Conservation (phyloP, 768 basidiomycete genomes). For the Phaffia australis region DNA sequence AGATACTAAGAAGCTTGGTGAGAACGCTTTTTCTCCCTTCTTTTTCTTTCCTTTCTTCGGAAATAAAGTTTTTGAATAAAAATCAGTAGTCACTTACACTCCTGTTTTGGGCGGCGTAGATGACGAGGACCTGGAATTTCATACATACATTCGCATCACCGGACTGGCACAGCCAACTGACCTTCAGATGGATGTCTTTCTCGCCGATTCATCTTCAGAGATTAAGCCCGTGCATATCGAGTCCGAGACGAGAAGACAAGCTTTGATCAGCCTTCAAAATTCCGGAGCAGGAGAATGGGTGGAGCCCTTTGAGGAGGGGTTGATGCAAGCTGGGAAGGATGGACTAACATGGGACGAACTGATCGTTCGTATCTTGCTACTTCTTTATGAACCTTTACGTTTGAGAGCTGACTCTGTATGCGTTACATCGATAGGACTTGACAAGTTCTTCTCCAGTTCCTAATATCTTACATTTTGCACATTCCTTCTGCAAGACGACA, state of each 20-base stretch:
- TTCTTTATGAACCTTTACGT: too few species aligned
- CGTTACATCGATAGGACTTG: too few species aligned
- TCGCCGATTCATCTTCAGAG: background rate
- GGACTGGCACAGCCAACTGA: background rate
- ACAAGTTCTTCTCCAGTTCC: too few species aligned
- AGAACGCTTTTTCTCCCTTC: background rate
- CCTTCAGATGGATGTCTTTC: background rate
- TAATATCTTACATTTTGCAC: background rate
- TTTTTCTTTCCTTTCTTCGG: background rate
- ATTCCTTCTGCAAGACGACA: background rate
- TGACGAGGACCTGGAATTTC: slow-evolving; percentile 17
- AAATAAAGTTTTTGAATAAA: background rate
- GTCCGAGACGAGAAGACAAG: background rate
- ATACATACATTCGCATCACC: slow-evolving; percentile 16
- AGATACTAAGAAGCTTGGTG: slow-evolving; percentile 24
- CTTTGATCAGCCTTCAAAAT: background rate
- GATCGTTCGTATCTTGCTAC: background rate
- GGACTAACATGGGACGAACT: slow-evolving; percentile 3
- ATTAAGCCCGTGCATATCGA: background rate
- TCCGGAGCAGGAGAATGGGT: background rate
- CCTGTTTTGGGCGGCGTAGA: background rate
- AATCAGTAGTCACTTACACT: background rate
- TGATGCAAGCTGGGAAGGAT: background rate
- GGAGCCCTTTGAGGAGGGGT: background rate
- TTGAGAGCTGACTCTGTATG: too few species aligned